These are phyloP conservation scores for Eurotiales sp. DNA, from an alignment of 2,329 filamentous ascomycete genomes.

Conservation along the genomic window DNA sequence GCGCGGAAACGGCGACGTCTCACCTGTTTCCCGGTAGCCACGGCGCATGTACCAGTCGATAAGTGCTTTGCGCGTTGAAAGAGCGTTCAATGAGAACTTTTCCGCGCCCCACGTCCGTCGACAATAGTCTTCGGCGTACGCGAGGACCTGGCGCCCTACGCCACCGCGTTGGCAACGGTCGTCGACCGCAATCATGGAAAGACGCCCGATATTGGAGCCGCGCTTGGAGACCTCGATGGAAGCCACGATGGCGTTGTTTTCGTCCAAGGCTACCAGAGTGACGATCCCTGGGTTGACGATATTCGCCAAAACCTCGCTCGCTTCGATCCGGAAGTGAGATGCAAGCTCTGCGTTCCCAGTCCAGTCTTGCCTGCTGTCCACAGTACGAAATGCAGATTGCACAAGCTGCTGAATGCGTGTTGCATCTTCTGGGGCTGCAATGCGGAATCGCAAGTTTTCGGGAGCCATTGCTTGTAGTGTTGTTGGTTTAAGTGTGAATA, in stretches of 20 bases:
- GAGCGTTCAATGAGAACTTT: slow-evolving; percentile 23
- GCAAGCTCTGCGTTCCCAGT: slow-evolving; percentile 31
- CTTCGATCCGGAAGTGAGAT: slow-evolving; percentile 21
- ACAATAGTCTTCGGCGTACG: slow-evolving; percentile 27
- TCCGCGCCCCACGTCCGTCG: slow-evolving; percentile 19
- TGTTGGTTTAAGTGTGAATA: neutral
- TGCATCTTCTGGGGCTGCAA: slow-evolving; percentile 37
- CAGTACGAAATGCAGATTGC: slow-evolving; percentile 39
- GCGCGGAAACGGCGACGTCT: slow-evolving; percentile 20
- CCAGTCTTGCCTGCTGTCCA: slow-evolving; percentile 36
- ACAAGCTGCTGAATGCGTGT: slow-evolving; percentile 34
- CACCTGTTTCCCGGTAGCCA: slow-evolving; percentile 25
- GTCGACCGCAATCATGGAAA: slow-evolving; percentile 26
- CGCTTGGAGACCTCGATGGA: slow-evolving; percentile 21
- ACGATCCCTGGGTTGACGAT: slow-evolving; percentile 28
- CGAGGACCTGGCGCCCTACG: slow-evolving; percentile 24
- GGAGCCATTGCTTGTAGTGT: slow-evolving; percentile 13
- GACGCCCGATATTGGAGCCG: slow-evolving; percentile 15
- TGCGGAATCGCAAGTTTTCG: slow-evolving; percentile 32
- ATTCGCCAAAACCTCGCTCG: slow-evolving; percentile 20
- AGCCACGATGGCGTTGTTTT: slow-evolving; percentile 17
- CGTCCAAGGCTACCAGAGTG: slow-evolving; percentile 22
- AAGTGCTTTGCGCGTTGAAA: slow-evolving; percentile 26
- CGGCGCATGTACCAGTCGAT: slow-evolving; percentile 29
- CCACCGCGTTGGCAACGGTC: slow-evolving; percentile 21